phyloP scores from a whole-genome alignment of 306 rosid genomes.

The Luffa aegyptiaca region DNA sequence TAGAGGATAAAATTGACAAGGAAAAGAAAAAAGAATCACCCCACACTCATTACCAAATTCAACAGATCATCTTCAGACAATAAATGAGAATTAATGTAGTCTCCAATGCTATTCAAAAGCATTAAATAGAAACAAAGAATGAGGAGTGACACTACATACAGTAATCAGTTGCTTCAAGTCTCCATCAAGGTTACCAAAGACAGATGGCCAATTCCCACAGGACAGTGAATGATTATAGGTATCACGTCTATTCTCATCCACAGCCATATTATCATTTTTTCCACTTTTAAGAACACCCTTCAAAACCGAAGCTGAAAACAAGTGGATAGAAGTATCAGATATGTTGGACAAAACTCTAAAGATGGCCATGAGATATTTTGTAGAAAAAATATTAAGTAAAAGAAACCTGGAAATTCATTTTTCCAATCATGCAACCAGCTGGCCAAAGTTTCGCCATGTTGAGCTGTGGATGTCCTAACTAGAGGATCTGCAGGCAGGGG shows the following conservation, averaged over 20 bases:
- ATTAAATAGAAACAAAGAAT: background rate
- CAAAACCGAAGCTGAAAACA: conserved; percentile 70
- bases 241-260: conserved; percentile 86
- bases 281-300: conserved; percentile 67
- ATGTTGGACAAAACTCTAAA: background rate
- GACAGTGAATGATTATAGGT: conserved; percentile 33
- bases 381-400: background rate
- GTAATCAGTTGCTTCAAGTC: conserved; percentile 63
- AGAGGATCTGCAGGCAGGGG: conserved; percentile 34
- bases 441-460: conserved; percentile 40
- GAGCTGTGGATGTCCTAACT: conserved; percentile 27
- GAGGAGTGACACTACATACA: conserved; percentile 26
- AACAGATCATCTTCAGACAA: background rate
- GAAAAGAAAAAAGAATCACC: background rate
- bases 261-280: conserved; percentile 56
- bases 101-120: background rate
- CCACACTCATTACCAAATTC: background rate
- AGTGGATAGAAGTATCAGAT: background rate
- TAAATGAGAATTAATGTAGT: background rate
- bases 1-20: too few relatives aligned
- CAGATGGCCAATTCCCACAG: conserved; percentile 31
- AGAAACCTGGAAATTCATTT: conserved; percentile 77
- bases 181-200: conserved; percentile 36
- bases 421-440: conserved; percentile 69
- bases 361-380: background rate